A percentile compares a stretch with the other conserved stretches of the same genome.
phyloP scores from a whole-genome alignment of 441 rosid genomes.

The Sinapis alba region DNA sequence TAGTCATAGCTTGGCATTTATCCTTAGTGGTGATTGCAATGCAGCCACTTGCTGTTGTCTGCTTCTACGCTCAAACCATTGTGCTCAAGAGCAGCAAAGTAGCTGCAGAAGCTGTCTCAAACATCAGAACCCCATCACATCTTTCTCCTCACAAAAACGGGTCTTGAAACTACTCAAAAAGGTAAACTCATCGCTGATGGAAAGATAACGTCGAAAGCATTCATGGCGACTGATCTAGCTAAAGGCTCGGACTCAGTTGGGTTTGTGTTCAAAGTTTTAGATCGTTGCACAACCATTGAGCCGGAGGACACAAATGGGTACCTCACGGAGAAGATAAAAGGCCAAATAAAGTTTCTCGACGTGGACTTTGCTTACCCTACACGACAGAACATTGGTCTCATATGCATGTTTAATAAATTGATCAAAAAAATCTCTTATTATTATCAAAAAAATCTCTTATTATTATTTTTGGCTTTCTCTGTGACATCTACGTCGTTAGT shows the following conservation, averaged over 20 bases:
- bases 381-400: too few relatives aligned
- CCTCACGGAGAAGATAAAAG: constrained; percentile 42
- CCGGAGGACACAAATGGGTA: constrained; percentile 49
- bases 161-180: constrained; percentile 55
- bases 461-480: background rate
- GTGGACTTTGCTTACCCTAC: constrained; percentile 72
- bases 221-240: constrained; percentile 74
- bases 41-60: constrained; percentile 56
- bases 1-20: constrained; percentile 72
- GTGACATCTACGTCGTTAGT: background rate
- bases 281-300: constrained; percentile 55
- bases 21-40: constrained; percentile 72
- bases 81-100: constrained; percentile 65
- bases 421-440: too few relatives aligned
- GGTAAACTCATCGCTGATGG: constrained; percentile 56
- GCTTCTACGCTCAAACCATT: constrained; percentile 53
- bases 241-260: constrained; percentile 54
- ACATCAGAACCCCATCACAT: constrained; percentile 62
- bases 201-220: constrained; percentile 43
- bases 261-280: constrained; percentile 59
- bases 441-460: too few relatives aligned
- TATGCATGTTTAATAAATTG: too few relatives aligned
- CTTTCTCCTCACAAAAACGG: constrained; percentile 69
- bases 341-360: constrained; percentile 45
- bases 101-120: constrained; percentile 71